Evolutionary conservation across 208 protist species (phyloP).

Genomic region (Sergeia podlipaevii): DNA sequence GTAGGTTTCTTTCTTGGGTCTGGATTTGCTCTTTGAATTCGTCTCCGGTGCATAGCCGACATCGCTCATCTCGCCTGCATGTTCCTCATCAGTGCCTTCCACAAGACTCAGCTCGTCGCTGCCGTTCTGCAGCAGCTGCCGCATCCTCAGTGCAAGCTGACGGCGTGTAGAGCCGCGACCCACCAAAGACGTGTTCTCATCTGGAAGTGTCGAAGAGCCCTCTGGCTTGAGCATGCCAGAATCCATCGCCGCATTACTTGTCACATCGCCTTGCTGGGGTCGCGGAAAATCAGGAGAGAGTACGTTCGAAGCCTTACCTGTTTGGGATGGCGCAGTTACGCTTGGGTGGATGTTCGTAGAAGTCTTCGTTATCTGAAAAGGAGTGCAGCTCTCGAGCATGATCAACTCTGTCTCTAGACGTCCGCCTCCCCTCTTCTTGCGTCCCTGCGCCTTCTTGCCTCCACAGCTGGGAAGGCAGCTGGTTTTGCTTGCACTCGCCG

Average conservation of each 20-base stretch:
- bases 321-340: not conserved
- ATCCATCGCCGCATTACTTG: not conserved
- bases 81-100: not conserved
- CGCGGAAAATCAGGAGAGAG: not conserved
- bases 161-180: not conserved
- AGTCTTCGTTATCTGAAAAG: too few relatives aligned
- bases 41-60: not conserved
- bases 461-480: too few relatives aligned
- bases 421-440: too few relatives aligned
- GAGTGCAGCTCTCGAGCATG: too few relatives aligned
- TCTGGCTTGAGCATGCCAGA: not conserved
- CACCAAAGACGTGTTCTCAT: too few relatives aligned
- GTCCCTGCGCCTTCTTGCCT: too few relatives aligned
- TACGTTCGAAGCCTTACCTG: not conserved
- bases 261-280: not conserved
- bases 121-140: not conserved
- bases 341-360: too few relatives aligned
- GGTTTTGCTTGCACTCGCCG: too few relatives aligned
- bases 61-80: not conserved
- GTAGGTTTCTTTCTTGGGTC: not conserved
- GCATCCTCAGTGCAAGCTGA: not conserved
- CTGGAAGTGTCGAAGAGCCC: not conserved
- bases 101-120: not conserved
- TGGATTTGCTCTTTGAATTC: not conserved
- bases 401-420: too few relatives aligned